Conservation (phyloP, 1,139 yeast species). For the Geotrichum macrosporum region DNA sequence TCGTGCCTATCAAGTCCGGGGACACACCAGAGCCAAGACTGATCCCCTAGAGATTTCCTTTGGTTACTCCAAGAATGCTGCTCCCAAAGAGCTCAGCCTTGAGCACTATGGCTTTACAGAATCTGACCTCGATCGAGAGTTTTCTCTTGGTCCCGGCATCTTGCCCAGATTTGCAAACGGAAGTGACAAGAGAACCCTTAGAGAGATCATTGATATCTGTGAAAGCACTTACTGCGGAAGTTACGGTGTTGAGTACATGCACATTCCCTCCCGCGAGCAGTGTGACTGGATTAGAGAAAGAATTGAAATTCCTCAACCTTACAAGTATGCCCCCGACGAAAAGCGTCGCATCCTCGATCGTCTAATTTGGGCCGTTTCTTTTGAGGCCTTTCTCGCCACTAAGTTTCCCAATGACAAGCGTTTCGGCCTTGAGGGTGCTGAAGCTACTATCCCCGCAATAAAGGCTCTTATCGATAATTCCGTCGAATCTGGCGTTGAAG, state of each 20-base stretch:
- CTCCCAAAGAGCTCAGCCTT: slow-evolving; percentile 83
- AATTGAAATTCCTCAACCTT: slow-evolving; percentile 88
- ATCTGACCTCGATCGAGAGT: slow-evolving; percentile 74
- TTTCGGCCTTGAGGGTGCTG: slow-evolving; percentile 98
- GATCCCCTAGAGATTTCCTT: slow-evolving; percentile 91
- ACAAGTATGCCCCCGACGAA: slow-evolving; percentile 76
- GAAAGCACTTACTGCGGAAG: slow-evolving; percentile 82
- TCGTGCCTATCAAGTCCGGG: slow-evolving; percentile 98
- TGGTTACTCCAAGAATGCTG: slow-evolving; percentile 55
- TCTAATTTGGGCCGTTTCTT: slow-evolving; percentile 92
- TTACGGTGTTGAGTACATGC: slow-evolving; percentile 93
- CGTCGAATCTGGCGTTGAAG: slow-evolving; percentile 91
- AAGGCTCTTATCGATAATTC: slow-evolving; percentile 92
- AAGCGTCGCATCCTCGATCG: slow-evolving; percentile 96
- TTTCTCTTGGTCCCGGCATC: slow-evolving; percentile 95
- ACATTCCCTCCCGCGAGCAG: slow-evolving; percentile 89
- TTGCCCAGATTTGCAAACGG: slow-evolving; percentile 79
- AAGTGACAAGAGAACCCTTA: slow-evolving; percentile 57
- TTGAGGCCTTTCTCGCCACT: slow-evolving; percentile 85
- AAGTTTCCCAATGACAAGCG: slow-evolving; percentile 98
- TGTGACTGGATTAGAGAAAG: slow-evolving; percentile 99
- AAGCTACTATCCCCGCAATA: slow-evolving; percentile 93
- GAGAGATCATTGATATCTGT: slow-evolving; percentile 72
- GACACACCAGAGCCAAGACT: slow-evolving; percentile 90
- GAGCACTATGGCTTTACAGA: slow-evolving; percentile 90